Percentiles rank a stretch among this genome's conserved stretches.
Evolutionary conservation across 2,329 filamentous ascomycete genomes (phyloP).

Genomic region (Phaeophleospora eucalypticola): DNA sequence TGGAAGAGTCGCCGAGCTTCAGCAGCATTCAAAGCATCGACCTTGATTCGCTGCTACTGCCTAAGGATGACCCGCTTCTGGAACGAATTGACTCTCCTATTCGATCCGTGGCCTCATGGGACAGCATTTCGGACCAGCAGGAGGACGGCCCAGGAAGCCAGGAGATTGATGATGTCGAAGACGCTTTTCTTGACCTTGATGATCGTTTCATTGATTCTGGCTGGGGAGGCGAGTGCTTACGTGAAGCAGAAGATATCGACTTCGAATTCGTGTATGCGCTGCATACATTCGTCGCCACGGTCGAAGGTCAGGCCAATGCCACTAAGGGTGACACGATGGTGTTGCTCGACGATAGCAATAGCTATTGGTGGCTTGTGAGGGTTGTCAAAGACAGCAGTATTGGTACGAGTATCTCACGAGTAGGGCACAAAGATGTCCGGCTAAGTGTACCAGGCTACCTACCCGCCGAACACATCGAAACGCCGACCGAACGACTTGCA

Average conservation of each 20-base stretch:
- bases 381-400: constrained; percentile 98
- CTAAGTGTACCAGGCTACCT: constrained; percentile 67
- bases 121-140: constrained; percentile 23
- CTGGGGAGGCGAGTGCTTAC: constrained; percentile 82
- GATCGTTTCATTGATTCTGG: constrained; percentile 64
- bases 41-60: constrained; percentile 39
- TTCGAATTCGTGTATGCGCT: constrained; percentile 99
- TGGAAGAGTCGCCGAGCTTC: constrained; percentile 22
- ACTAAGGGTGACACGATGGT: constrained; percentile 99
- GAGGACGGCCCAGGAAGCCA: constrained; percentile 30
- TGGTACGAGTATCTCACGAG: constrained; percentile 44
- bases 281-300: constrained; percentile 95
- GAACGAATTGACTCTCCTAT: constrained; percentile 32
- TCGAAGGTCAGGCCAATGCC: constrained; percentile 96
- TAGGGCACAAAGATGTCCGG: neutral
- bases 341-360: constrained; percentile 95
- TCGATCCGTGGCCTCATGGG: constrained; percentile 28
- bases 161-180: constrained; percentile 56
- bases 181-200: constrained; percentile 55
- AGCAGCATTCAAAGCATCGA: constrained; percentile 28
- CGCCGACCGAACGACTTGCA: constrained; percentile 88
- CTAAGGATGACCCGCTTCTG: constrained; percentile 41
- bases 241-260: constrained; percentile 94
- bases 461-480: constrained; percentile 97
- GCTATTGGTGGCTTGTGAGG: constrained; percentile 98